Evolutionary conservation across 495 filamentous ascomycete species (phyloP).

Genomic region (Clohesyomyces aquaticus): DNA sequence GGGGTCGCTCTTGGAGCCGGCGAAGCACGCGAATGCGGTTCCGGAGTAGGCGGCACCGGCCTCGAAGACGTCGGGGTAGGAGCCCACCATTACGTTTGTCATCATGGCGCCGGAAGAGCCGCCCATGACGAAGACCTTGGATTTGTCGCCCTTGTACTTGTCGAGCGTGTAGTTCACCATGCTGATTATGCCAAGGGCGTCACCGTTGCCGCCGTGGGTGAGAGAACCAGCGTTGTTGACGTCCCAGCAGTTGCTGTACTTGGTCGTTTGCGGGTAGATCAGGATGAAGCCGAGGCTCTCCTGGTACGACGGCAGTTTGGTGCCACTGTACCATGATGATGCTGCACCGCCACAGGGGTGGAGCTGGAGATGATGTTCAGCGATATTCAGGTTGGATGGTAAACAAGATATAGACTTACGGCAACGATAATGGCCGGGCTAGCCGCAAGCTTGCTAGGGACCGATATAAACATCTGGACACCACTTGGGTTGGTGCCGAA

Average conservation of each 20-base stretch:
- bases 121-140: conserved; percentile 57
- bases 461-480: conserved; percentile 52
- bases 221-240: conserved; percentile 58
- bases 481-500: conserved; percentile 30
- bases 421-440: conserved; percentile 59
- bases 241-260: conserved; percentile 62
- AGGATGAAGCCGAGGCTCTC: conserved; percentile 59
- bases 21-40: conserved; percentile 56
- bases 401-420: conserved; percentile 44
- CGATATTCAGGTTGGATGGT: neutral
- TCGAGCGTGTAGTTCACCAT: conserved; percentile 61
- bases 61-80: conserved; percentile 53
- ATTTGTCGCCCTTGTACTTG: conserved; percentile 55
- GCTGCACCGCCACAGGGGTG: conserved; percentile 61
- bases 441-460: conserved; percentile 56
- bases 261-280: conserved; percentile 57
- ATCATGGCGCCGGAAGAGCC: conserved; percentile 64
- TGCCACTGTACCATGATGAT: conserved; percentile 53
- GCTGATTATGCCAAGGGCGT: conserved; percentile 62
- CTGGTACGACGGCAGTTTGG: conserved; percentile 54
- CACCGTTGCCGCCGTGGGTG: conserved; percentile 61
- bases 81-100: conserved; percentile 48
- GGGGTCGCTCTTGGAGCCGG: conserved; percentile 44
- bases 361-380: conserved; percentile 13
- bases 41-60: conserved; percentile 57